These are phyloP conservation scores for Suillus cothurnatus DNA, from an alignment of 768 basidiomycete genomes.

Conservation along the genomic window DNA sequence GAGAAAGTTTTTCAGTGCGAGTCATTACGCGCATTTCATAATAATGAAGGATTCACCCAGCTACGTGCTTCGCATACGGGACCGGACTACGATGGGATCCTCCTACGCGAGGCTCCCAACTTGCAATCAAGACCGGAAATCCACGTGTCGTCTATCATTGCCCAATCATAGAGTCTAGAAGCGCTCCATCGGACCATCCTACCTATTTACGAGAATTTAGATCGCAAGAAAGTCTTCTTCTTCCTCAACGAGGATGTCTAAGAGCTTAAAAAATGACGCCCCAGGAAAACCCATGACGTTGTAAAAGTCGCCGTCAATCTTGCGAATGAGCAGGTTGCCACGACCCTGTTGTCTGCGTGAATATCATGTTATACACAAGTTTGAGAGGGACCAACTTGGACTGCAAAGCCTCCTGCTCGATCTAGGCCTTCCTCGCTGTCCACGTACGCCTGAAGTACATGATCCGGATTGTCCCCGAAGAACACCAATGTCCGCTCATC, in stretches of 20 bases:
- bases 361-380: not conserved
- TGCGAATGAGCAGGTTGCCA: slow-evolving; percentile 79
- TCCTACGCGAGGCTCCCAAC: not conserved
- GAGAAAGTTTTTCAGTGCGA: not conserved
- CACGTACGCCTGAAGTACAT: slow-evolving; percentile 75
- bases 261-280: slow-evolving; percentile 76
- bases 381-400: slow-evolving; percentile 60
- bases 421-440: slow-evolving; percentile 85
- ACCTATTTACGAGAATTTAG: slow-evolving; percentile 7
- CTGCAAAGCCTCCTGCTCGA: slow-evolving; percentile 92
- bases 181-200: not conserved
- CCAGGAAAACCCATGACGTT: slow-evolving; percentile 95
- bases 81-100: not conserved
- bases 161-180: not conserved
- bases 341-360: slow-evolving; percentile 54
- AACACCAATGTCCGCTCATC: slow-evolving; percentile 83
- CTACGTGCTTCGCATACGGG: not conserved
- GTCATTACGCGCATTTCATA: not conserved
- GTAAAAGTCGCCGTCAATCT: slow-evolving; percentile 87
- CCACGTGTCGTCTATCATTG: not conserved
- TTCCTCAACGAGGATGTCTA: slow-evolving; percentile 72
- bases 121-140: not conserved
- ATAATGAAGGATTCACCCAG: not conserved
- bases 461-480: slow-evolving; percentile 63
- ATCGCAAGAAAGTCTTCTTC: slow-evolving; percentile 67